Evolutionary conservation across 352 stramenopile genomes (phyloP), one percentile per base, ranked within the genome.

Genomic region (Phytopythium litorale): DNA sequence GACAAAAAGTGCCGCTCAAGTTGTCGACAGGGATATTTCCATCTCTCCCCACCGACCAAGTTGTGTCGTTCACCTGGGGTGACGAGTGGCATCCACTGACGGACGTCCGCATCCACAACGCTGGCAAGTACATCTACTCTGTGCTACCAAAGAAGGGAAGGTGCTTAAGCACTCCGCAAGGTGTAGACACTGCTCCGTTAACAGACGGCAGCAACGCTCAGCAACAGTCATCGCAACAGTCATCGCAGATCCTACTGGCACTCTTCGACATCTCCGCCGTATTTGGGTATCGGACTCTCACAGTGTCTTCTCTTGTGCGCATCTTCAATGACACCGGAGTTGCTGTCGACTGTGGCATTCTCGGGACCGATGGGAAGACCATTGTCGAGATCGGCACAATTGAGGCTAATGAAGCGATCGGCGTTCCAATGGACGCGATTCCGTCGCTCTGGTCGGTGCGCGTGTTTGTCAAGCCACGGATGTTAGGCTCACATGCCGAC

Each of bases 91-190:
- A 91, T 54, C 84, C 86, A 3, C 50, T 95, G 0, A 92, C 78
- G 6, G 81, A 93, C 35, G 79, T 95, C 21, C 79, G 83, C 3
- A 91, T 93, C 52, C 80, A 88, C 33, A 87, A 79, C 37, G 76
- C 79, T 28, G 84, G 86, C 18, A 91, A 90, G 54, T 92, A 88
- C 52, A 71, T 95, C 1, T 92, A 92, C 57, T 82, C 81, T 5
- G 66, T 95, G 28, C 68, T 84, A 8, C 68, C 81, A 1, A 78
- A 70, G 51, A 40, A 50, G 33, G 19, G 4, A 65, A 65, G 33
- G 19, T 58, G 54, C 37, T 49, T 63, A n/a, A 70, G 28, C 13
- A 68, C 15, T 15, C 72, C 60, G 4, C 56, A 53, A 21, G 15
- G 12, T 15, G 5, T 12, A 8, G 28, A 63, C 7, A 54, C 48